phyloP scores from a whole-genome alignment of 202 grass and related monocot species.

The Bolboschoenoplectus hybrid region DNA sequence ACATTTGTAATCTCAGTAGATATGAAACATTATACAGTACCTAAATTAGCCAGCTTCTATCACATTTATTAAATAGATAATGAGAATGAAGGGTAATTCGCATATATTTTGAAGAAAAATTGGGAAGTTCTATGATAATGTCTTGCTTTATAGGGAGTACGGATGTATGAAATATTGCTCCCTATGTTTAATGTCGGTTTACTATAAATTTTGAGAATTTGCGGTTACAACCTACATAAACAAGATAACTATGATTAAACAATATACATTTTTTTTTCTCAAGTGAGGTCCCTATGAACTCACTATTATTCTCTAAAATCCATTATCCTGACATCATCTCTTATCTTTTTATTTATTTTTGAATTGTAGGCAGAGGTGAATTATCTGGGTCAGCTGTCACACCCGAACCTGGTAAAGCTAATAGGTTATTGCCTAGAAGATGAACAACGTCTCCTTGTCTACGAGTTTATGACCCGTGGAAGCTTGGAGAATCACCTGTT shows the following conservation, averaged over 20 bases:
- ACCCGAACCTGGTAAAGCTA: constrained; percentile 74
- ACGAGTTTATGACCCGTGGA: constrained; percentile 92
- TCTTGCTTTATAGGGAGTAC: neutral
- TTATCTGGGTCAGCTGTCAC: constrained; percentile 76
- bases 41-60: neutral
- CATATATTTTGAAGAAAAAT: neutral
- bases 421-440: constrained; percentile 92
- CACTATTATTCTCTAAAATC: neutral
- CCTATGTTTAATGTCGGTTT: constrained; percentile 9
- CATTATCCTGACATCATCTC: neutral
- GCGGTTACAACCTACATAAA: neutral
- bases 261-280: neutral
- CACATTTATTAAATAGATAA: constrained; percentile 8
- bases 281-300: neutral
- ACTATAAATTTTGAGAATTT: neutral
- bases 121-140: neutral
- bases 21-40: neutral
- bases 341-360: neutral
- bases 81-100: neutral
- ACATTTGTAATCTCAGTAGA: neutral
- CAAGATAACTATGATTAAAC: neutral
- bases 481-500: constrained; percentile 97
- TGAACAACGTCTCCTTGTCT: constrained; percentile 88
- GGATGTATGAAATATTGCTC: neutral
- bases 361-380: constrained; percentile 72